Evolutionary conservation across 495 filamentous ascomycete genomes (phyloP), one percentile per base, ranked within the genome.

Genomic region (Evernia prunastri): DNA sequence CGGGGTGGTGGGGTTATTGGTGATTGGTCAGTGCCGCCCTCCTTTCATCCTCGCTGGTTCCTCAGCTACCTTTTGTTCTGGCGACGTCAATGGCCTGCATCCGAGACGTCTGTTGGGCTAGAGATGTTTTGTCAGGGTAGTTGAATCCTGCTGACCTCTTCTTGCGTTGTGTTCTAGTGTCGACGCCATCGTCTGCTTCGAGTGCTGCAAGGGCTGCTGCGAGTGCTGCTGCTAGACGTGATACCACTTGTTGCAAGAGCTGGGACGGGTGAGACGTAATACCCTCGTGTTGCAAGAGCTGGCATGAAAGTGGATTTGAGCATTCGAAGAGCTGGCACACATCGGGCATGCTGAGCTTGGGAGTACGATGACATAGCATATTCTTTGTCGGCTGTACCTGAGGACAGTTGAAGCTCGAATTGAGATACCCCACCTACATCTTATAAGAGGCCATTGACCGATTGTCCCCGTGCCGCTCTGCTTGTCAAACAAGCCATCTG

Each of bases 141-240:
- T 12, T 25, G 23, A 27, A 29, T 29, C 1, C 33, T 7, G 29
- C 29, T 54, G 17, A 54, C 51, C 20, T 20, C 8, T 11, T n/a
- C 15, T 20, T 13, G 13, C 15, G 1, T 10, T 3, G 5, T 0
- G 3, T 29, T 20, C 8, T 7, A 54, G 51, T 20, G 29, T 54
- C 29, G 51, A 54, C 51, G 51, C 51, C 29, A 54, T 54, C 51
- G 51, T 54, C 29, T 54, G 51, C 51, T 54, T 54, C 51, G 51
- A 54, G 7, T 54, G 51, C 51, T 54, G 51, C 51, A 54, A 54
- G 51, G 51, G 51, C 10, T 54, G 51, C 51, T 54, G 51, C 51
- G 51, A 54, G 1, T 54, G 51, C 29, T 54, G 51, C 51, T 54
- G 51, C 51, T 54, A 54, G 51, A 33, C 15, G 29, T 15, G 47